Conservation (phyloP, 176 grass and related monocot genomes). For the Eragrostis curvula region DNA sequence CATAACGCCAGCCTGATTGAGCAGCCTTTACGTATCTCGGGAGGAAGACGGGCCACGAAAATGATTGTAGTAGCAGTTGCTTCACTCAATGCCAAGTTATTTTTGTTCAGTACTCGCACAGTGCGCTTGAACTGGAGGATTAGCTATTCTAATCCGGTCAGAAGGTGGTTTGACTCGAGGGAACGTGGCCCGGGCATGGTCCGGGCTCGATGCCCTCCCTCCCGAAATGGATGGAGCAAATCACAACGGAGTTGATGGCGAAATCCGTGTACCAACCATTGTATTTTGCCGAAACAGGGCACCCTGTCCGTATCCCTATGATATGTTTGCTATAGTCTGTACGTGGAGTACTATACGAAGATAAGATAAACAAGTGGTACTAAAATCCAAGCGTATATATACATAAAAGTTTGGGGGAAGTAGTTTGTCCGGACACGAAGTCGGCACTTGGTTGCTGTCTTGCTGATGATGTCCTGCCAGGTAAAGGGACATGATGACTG, state of each 20-base stretch:
- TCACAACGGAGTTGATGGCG: neutral
- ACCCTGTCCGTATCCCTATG: neutral
- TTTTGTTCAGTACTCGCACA: neutral
- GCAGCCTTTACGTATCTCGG: neutral
- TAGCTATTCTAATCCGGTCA: conserved; percentile 20
- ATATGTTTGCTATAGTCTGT: too few species aligned
- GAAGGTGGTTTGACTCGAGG: neutral
- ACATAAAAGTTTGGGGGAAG: neutral
- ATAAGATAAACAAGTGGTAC: neutral
- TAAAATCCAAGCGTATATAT: neutral
- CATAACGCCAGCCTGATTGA: neutral
- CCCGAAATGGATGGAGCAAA: neutral
- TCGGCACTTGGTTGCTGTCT: neutral
- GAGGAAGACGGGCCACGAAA: neutral
- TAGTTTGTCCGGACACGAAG: neutral
- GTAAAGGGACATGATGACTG: conserved; percentile 37
- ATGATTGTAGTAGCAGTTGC: neutral
- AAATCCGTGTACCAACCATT: neutral
- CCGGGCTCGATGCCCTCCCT: neutral
- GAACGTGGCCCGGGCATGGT: conserved; percentile 27
- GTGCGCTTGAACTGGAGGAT: conserved; percentile 10
- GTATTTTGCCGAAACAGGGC: neutral
- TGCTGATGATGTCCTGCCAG: neutral
- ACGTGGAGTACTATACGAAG: neutral
- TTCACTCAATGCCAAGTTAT: neutral